phyloP scores from a whole-genome alignment of 2,329 filamentous ascomycete genomes.

The Diaporthe sp. region DNA sequence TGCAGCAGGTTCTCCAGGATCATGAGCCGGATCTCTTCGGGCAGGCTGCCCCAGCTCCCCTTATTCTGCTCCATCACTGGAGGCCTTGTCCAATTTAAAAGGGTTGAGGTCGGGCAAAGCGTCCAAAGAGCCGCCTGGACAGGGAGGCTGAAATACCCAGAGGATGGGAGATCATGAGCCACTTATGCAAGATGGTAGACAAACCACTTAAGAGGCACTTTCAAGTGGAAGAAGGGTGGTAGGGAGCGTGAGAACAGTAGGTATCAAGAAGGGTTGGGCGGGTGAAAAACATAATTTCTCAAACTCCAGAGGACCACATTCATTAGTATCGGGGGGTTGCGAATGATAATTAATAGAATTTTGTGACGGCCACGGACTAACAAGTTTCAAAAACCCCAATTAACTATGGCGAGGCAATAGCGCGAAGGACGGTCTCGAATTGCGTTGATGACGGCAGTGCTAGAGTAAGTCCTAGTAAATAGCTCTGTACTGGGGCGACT shows the following conservation, averaged over 20 bases:
- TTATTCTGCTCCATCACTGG: not conserved
- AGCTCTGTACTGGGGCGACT: too few species aligned
- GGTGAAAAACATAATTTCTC: too few species aligned
- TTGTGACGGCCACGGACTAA: not conserved
- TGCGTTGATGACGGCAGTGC: not conserved
- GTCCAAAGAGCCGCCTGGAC: not conserved
- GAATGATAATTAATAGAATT: too few species aligned
- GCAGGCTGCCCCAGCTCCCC: constrained; percentile 37
- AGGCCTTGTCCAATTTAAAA: not conserved
- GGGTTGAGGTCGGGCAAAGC: not conserved
- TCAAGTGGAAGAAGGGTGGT: not conserved
- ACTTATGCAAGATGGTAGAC: too few species aligned
- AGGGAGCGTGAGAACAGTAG: too few species aligned
- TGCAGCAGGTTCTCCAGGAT: constrained; percentile 39
- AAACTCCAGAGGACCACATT: too few species aligned
- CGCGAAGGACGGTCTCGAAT: not conserved
- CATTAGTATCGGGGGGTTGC: too few species aligned
- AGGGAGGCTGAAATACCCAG: not conserved
- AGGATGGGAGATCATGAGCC: not conserved
- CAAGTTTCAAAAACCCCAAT: not conserved
- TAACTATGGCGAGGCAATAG: not conserved
- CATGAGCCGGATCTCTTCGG: constrained; percentile 40
- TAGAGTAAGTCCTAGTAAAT: not conserved
- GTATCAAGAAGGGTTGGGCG: too few species aligned
- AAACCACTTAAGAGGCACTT: not conserved